Conservation (phyloP, 345 rosid species). For the Dimocarpus longan region DNA sequence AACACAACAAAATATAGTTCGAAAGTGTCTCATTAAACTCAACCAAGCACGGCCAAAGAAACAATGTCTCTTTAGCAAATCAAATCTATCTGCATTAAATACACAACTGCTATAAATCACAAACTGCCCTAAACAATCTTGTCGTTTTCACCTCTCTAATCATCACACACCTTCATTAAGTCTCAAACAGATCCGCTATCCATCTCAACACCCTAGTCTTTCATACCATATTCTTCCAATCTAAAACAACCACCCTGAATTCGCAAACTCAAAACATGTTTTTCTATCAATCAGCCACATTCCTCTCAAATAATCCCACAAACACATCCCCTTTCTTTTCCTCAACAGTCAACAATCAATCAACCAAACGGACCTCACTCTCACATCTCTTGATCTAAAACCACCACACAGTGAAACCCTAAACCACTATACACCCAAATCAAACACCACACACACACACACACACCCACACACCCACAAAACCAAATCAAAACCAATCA, state of each 20-base stretch:
- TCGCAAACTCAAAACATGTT: too few species aligned
- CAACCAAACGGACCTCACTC: not conserved
- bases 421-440: constrained; percentile 23
- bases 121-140: not conserved
- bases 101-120: not conserved
- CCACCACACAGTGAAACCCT: constrained; percentile 17
- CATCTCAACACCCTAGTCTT: not conserved
- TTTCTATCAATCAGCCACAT: not conserved
- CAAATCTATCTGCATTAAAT: not conserved
- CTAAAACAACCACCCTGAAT: not conserved
- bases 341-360: not conserved
- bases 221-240: not conserved
- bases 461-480: constrained; percentile 1
- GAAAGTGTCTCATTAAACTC: not conserved
- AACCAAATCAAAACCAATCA: not conserved
- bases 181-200: not conserved
- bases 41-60: not conserved
- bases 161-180: not conserved
- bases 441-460: constrained; percentile 1
- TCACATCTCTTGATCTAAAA: not conserved
- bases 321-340: not conserved
- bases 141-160: not conserved
- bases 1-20: not conserved
- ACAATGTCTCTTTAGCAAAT: not conserved
- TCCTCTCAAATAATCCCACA: not conserved